A percentile compares a stretch with the other conserved stretches of the same genome.
Evolutionary conservation across 768 basidiomycete species (phyloP).

Genomic region (Termitomyces sp.): DNA sequence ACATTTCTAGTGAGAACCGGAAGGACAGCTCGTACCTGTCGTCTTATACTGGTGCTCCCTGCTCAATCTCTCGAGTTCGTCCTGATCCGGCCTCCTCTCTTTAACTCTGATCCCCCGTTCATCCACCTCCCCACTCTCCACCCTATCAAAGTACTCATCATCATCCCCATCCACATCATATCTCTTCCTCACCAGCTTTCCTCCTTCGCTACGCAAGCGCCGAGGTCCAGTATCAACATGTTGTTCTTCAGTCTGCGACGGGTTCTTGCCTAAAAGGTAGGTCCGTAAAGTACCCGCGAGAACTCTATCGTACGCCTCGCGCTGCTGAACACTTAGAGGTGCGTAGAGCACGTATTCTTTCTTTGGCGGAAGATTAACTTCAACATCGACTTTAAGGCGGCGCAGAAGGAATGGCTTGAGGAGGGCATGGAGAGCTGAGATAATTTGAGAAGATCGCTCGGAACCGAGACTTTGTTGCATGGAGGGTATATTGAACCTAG

Average conservation of each 20-base stretch:
- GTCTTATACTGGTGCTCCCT: constrained; percentile 52
- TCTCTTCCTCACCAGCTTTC: constrained; percentile 31
- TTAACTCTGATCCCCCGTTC: constrained; percentile 23
- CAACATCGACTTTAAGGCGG: constrained; percentile 86
- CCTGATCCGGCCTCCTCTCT: constrained; percentile 24
- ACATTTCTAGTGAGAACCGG: background rate
- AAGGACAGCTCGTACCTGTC: constrained; percentile 40
- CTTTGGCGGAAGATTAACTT: constrained; percentile 75
- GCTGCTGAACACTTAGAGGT: constrained; percentile 76
- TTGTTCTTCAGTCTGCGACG: constrained; percentile 16
- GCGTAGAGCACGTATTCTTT: constrained; percentile 95
- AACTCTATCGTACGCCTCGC: constrained; percentile 79
- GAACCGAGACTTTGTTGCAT: constrained; percentile 51
- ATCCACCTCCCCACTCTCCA: constrained; percentile 44
- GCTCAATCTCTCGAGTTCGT: constrained; percentile 47
- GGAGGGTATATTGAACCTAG: constrained; percentile 68
- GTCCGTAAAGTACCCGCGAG: constrained; percentile 65
- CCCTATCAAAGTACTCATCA: constrained; percentile 58
- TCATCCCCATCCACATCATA: constrained; percentile 59
- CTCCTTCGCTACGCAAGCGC: constrained; percentile 28
- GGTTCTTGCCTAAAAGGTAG: constrained; percentile 44
- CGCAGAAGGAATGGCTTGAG: constrained; percentile 94
- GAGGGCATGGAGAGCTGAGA: constrained; percentile 80
- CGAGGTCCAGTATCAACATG: constrained; percentile 15
- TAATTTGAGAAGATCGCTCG: constrained; percentile 58